Percentiles rank a stretch among this genome's conserved stretches.
phyloP scores from a whole-genome alignment of 2,329 filamentous ascomycete genomes.

The Aspergillus piperis region DNA sequence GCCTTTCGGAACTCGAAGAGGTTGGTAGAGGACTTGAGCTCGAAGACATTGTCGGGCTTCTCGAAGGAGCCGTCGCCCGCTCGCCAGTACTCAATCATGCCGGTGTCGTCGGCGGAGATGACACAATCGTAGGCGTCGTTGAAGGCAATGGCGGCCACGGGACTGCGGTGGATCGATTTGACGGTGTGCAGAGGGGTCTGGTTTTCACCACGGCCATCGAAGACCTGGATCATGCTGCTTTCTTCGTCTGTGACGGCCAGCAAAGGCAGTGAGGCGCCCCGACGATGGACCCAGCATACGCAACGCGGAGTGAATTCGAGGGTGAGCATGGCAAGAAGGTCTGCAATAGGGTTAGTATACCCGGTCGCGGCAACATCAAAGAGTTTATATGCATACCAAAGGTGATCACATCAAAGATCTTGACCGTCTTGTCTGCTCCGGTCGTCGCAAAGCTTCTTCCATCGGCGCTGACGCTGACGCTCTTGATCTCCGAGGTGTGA shows the following conservation, averaged over 20 bases:
- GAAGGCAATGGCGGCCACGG: conserved; percentile 83
- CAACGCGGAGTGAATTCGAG: conserved; percentile 73
- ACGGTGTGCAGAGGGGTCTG: conserved; percentile 74
- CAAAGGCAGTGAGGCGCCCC: conserved; percentile 82
- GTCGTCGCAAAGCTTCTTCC: conserved; percentile 91
- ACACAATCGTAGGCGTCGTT: conserved; percentile 89
- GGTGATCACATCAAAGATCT: conserved; percentile 69
- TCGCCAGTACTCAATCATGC: conserved; percentile 97
- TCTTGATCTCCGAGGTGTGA: conserved; percentile 80
- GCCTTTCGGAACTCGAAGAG: conserved; percentile 97
- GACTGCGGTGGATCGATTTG: conserved; percentile 74
- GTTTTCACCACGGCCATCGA: conserved; percentile 85
- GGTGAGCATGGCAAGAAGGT: conserved; percentile 79
- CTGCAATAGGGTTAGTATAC: conserved; percentile 40
- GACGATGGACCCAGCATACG: conserved; percentile 88
- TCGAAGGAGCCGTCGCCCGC: conserved; percentile 73
- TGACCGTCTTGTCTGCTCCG: conserved; percentile 57
- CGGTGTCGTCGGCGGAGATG: conserved; percentile 80
- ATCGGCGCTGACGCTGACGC: conserved; percentile 83
- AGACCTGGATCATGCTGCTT: conserved; percentile 74
- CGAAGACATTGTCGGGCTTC: conserved; percentile 88
- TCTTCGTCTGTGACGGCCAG: conserved; percentile 79
- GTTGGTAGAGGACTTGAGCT: conserved; percentile 90
- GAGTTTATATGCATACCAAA: conserved; percentile 56
- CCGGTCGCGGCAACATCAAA: too few relatives aligned